Evolutionary conservation across 495 filamentous ascomycete species (phyloP).

Genomic region (Cladorrhinum samala): DNA sequence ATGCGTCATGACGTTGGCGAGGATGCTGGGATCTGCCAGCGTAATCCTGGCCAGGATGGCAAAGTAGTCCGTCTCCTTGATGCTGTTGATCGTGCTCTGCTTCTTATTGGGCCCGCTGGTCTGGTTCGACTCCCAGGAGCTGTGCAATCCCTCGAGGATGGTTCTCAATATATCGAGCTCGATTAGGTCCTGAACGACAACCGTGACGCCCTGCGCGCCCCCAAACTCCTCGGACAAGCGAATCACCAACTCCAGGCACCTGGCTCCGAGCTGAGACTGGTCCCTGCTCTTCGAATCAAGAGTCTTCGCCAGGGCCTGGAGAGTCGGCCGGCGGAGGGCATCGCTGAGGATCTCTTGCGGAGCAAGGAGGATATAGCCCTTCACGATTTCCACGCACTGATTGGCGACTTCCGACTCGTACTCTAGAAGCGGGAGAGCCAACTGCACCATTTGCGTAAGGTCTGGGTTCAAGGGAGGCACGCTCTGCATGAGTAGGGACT

Average conservation of each 20-base stretch:
- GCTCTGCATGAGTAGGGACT: slow-evolving; percentile 65
- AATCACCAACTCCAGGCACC: neutral
- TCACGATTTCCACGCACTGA: slow-evolving; percentile 60
- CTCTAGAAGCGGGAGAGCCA: slow-evolving; percentile 65
- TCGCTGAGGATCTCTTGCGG: slow-evolving; percentile 68
- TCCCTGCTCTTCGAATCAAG: slow-evolving; percentile 1
- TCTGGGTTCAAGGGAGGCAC: slow-evolving; percentile 57
- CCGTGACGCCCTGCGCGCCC: slow-evolving; percentile 55
- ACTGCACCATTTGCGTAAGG: slow-evolving; percentile 59
- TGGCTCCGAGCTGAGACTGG: slow-evolving; percentile 17
- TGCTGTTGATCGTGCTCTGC: slow-evolving; percentile 54
- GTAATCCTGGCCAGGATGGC: slow-evolving; percentile 74
- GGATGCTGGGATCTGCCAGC: slow-evolving; percentile 58
- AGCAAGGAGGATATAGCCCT: slow-evolving; percentile 73
- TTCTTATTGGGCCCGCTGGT: slow-evolving; percentile 69
- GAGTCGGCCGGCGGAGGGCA: slow-evolving; percentile 48
- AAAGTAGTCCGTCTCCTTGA: slow-evolving; percentile 77
- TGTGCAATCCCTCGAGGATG: slow-evolving; percentile 64
- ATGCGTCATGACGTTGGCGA: slow-evolving; percentile 51
- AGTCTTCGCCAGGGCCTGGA: slow-evolving; percentile 45
- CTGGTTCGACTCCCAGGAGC: slow-evolving; percentile 64
- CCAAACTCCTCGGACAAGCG: slow-evolving; percentile 62
- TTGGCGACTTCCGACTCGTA: slow-evolving; percentile 45
- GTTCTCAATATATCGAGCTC: slow-evolving; percentile 59
- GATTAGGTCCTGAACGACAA: slow-evolving; percentile 63